Evolutionary conservation across 306 rosid species (phyloP).

Genomic region (Malus orientalis): DNA sequence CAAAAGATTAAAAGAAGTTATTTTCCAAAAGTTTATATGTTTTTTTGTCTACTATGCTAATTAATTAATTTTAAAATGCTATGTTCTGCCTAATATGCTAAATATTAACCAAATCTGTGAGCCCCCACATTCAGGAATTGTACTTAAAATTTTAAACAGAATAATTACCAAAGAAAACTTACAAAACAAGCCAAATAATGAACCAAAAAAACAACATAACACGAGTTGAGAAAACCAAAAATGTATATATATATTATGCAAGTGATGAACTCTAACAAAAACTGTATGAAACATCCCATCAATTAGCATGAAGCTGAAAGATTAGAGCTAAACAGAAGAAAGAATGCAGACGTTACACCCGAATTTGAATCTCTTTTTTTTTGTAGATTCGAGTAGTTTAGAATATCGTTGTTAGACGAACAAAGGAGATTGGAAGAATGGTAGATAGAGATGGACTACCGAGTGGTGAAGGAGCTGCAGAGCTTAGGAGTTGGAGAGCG

Average conservation of each 20-base stretch:
- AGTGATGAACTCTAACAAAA: neutral
- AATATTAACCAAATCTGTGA: neutral
- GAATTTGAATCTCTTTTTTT: too few species aligned
- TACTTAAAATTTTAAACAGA: neutral
- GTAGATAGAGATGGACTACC: slow-evolving; percentile 26
- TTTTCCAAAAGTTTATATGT: neutral
- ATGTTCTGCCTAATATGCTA: neutral
- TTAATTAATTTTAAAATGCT: neutral
- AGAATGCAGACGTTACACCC: too few species aligned
- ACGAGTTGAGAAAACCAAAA: neutral
- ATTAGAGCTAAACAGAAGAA: neutral
- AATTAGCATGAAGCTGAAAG: neutral
- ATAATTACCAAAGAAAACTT: neutral
- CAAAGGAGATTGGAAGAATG: neutral
- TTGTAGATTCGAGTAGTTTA: neutral
- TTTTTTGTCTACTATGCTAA: neutral
- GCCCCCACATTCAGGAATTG: neutral
- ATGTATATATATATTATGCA: neutral
- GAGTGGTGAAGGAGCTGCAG: slow-evolving; percentile 69
- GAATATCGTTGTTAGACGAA: neutral
- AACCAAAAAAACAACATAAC: neutral
- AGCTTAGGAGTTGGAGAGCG: slow-evolving; percentile 57
- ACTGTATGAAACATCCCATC: neutral
- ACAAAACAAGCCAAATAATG: neutral
- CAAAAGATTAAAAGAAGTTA: neutral